Base-by-base conservation (phyloP, 208 protist species). In the Trypanosomatidae sp. region DNA sequence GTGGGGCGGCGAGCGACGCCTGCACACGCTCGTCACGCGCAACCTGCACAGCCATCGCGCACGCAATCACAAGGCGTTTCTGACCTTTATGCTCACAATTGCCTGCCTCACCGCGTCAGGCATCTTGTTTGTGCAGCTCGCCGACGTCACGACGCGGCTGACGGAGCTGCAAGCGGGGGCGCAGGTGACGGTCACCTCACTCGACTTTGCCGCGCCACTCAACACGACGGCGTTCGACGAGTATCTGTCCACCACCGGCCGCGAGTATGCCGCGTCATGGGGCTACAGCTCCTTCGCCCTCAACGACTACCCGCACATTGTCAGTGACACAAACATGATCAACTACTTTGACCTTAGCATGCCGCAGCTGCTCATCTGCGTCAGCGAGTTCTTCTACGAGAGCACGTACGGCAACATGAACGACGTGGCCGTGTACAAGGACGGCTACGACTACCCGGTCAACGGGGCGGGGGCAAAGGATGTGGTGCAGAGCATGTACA, bases 21-120 rank as follows among this genome's bases (percentile, higher is more conserved):
- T 96, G 7, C 39, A 61, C 28, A 73, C 51, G 13, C 70, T 98
- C 33, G 82, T 98, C 4, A 33, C 42, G 26, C 97, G 97, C 53
- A 96, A 96, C 48, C 45, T 97, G 11, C 42, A 67, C 3, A 79
- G 74, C 32, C 95, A 98, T 46, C 64, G 70, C 7, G 44, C 59
- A 24, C 51, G 89, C 25, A 97, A 96, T 52, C 52, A 65, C 33
- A 97, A 96, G 57, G 96, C 94, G 16, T 94, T 85, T 19, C 66
- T 97, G 33, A 98, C 98, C 91, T 90, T 98, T 42, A 82, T 96
- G 3, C 70, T 95, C 2, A 78, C 58, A 26, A 50, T 96, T 1
- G 72, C 81, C n/a, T 88, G 56, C 30, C 66, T 98, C 43, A 72
- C 92, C 23, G 89, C 95, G 33, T 76, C 68, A 3, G 85, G 89